Evolutionary conservation across 768 basidiomycete genomes (phyloP), one percentile per base, ranked within the genome.

Genomic region (Agrocybe chaxingu): DNA sequence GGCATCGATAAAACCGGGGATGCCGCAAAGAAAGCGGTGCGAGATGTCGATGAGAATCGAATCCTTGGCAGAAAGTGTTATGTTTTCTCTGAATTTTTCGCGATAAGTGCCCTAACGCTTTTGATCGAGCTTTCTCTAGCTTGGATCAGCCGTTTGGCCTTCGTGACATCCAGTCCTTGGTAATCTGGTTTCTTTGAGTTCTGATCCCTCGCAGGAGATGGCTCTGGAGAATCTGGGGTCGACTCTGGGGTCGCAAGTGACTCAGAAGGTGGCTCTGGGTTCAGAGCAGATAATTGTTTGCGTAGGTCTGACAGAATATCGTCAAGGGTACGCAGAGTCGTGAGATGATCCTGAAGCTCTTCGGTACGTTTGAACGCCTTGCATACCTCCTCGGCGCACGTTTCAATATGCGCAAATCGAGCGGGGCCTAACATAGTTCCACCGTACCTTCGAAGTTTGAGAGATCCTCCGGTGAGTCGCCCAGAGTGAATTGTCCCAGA

Each of bases 381-480:
- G 63, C 88, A 91, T 10, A 87, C 89, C 63, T 93, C 88, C 11
- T 74, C 62, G 4, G 89, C 71, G 62, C 89, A 91, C 1, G 77
- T 81, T 64, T 89, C 84, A 57, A 92, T 86, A 58, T 93, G 91
- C 2, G 76, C 64, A 64, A 92, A 93, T 32, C 91, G 71, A 51
- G 71, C 76, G 4, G 89, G 86, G 2, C 91, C 91, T 3, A 93
- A 72, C 71, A 91, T 69, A 6, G 77, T 82, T n/a, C 91, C 90
- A 0, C 89, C 90, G 57, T 82, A 91, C 87, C 89, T 90, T 55
- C 4, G 13, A 7, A 36, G 42, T 33, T 37, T n/a, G 29, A 18
- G 42, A 50, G 31, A 13, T 40, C 10, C 19, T 37, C 32, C 10
- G 13, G 24, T 13, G 32, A 32, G 48, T 30, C 9, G 38, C 34